phyloP scores from a whole-genome alignment of 352 stramenopile genomes.

The Globisporangium perplexum region DNA sequence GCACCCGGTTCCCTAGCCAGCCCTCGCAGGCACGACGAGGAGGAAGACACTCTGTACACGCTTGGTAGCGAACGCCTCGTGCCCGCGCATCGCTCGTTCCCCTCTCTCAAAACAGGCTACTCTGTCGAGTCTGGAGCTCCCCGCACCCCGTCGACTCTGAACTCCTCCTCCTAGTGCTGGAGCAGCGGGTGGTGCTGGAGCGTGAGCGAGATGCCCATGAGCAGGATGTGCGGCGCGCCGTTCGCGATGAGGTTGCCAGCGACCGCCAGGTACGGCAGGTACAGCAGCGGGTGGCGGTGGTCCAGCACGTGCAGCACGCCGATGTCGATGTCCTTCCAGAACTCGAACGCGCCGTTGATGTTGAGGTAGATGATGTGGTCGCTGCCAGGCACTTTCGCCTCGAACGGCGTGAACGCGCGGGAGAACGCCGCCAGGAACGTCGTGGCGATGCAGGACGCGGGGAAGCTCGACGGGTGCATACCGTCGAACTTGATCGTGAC shows the following conservation, averaged over 20 bases:
- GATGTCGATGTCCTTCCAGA: slow-evolving; percentile 81
- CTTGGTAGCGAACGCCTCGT: too few relatives aligned
- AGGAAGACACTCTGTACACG: too few relatives aligned
- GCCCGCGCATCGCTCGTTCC: too few relatives aligned
- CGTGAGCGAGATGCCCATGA: slow-evolving; percentile 50
- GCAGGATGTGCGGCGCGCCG: slow-evolving; percentile 58
- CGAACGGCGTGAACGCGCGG: slow-evolving; percentile 56
- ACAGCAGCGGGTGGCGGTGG: slow-evolving; percentile 55
- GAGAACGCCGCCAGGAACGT: slow-evolving; percentile 56
- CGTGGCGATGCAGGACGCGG: slow-evolving; percentile 46
- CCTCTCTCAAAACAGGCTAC: neutral
- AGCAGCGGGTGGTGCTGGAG: slow-evolving; percentile 48
- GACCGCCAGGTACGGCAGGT: slow-evolving; percentile 64
- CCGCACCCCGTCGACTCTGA: neutral
- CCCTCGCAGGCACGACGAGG: too few relatives aligned
- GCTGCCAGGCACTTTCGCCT: slow-evolving; percentile 47
- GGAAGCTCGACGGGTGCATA: slow-evolving; percentile 72
- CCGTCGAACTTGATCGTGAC: slow-evolving; percentile 58
- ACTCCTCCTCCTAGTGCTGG: slow-evolving; percentile 20
- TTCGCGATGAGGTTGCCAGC: slow-evolving; percentile 67
- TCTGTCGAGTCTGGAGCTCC: neutral
- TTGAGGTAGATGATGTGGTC: slow-evolving; percentile 79
- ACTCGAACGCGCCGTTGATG: slow-evolving; percentile 77
- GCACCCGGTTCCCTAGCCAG: too few relatives aligned
- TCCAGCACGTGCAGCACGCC: slow-evolving; percentile 68